These are phyloP conservation scores for Leishmania lainsoni DNA, from an alignment of 208 protist genomes.

Conservation along the genomic window DNA sequence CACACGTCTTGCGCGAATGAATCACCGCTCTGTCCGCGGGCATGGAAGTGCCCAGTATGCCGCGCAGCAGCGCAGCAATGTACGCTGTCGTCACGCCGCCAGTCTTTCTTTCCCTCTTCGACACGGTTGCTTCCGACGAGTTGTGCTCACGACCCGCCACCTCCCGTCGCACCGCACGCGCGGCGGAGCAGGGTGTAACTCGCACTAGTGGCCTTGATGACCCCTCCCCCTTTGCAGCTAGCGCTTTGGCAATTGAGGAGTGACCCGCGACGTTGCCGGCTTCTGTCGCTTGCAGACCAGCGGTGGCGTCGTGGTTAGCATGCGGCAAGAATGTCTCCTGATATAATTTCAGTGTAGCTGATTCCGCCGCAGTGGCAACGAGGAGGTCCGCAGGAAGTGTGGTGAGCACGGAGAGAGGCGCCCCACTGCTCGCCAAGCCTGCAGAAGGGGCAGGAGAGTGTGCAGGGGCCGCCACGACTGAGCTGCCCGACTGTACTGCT, in stretches of 20 bases:
- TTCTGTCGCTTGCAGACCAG: not conserved
- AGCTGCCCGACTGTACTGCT: not conserved
- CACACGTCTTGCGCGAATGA: not conserved
- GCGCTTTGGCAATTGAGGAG: not conserved
- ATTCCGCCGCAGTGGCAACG: not conserved
- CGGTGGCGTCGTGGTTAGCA: not conserved
- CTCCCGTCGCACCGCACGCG: not conserved
- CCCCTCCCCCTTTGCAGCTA: not conserved
- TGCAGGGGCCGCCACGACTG: not conserved
- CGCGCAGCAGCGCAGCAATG: constrained; percentile 14
- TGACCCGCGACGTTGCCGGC: not conserved
- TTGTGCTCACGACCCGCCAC: not conserved
- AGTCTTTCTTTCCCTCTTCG: constrained; percentile 3
- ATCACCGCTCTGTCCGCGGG: not conserved
- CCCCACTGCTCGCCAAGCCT: not conserved
- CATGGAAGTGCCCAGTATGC: not conserved
- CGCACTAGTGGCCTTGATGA: too few relatives aligned
- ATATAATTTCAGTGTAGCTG: not conserved
- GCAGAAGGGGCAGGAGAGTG: not conserved
- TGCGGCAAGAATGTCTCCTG: not conserved
- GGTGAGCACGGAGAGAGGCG: not conserved
- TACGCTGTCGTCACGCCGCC: not conserved
- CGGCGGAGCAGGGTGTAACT: not conserved
- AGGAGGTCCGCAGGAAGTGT: not conserved
- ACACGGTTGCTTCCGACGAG: not conserved